These are phyloP conservation scores for Neurospora sp. DNA, from an alignment of 2,329 filamentous ascomycete species.

Conservation along the genomic window DNA sequence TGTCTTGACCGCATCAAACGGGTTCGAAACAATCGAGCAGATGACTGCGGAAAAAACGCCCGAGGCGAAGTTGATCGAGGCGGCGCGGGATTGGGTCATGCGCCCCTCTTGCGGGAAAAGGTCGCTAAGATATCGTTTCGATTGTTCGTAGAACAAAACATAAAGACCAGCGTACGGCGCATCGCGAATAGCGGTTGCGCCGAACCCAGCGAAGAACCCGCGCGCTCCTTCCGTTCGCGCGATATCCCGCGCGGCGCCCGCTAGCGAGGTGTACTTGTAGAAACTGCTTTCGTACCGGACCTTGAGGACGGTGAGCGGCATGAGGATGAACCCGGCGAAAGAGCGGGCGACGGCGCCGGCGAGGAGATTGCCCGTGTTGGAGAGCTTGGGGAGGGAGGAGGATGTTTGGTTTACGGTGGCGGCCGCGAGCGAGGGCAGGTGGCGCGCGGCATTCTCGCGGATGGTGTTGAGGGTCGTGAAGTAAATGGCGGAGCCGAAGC, in stretches of 20 bases:
- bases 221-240: slow-evolving; percentile 59
- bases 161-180: slow-evolving; percentile 96
- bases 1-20: slow-evolving; percentile 95
- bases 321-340: slow-evolving; percentile 80
- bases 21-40: slow-evolving; percentile 86
- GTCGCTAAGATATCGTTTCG: slow-evolving; percentile 52
- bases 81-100: slow-evolving; percentile 36
- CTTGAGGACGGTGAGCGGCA: slow-evolving; percentile 94
- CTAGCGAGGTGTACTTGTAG: slow-evolving; percentile 72
- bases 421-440: slow-evolving; percentile 24
- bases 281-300: slow-evolving; percentile 87
- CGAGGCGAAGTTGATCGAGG: slow-evolving; percentile 75
- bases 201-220: slow-evolving; percentile 89
- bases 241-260: slow-evolving; percentile 66
- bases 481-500: slow-evolving; percentile 87
- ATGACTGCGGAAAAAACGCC: slow-evolving; percentile 70
- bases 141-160: slow-evolving; percentile 84
- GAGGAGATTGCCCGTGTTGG: slow-evolving; percentile 72
- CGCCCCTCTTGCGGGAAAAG: slow-evolving; percentile 11
- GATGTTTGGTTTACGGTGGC: slow-evolving; percentile 42
- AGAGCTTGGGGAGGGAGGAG: slow-evolving; percentile 70
- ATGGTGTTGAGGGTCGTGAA: slow-evolving; percentile 81
- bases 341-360: slow-evolving; percentile 79
- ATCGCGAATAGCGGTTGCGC: slow-evolving; percentile 84
- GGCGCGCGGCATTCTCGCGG: slow-evolving; percentile 52